Evolutionary conservation across 78 protist genomes (phyloP), one percentile per base, ranked within the genome.

Genomic region (Monocercomonoides exilis): DNA sequence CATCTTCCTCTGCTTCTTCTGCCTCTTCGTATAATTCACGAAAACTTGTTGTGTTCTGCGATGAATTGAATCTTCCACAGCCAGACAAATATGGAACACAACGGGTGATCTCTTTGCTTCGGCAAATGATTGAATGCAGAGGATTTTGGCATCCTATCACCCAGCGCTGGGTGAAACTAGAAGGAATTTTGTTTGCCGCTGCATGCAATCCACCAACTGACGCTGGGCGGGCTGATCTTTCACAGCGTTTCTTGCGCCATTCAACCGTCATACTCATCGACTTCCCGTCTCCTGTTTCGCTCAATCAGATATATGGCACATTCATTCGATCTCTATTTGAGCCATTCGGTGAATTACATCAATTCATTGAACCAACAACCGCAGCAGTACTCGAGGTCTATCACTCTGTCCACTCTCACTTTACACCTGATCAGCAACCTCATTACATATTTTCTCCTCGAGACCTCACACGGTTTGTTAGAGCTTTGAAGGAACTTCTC

Each of bases 121-220:
- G 98, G 33, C 98, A 96, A 86, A 29, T 96, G 41, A 91, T 94
- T 38, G 98, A 95, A 87, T 91, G 85, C 41, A 97, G 97, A 42
- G 99, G 99, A 21, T 97, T 95, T 93, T 97, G 96, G 97, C 77
- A 92, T 41, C 63, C 92, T 32, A 0, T 44, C 32, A 54, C 54
- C 36, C 41, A 36, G 41, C 85, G 80, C 4, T 90, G 84, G 77
- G 6, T 90, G 34, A 3, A 32, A 1, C 38, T 86, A 1, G n/a
- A 42, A 1, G 81, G 32, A 21, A 80, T 90, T 1, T 64, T 0
- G 1, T 87, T 92, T 43, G 80, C 87, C n/a, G 97, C 95, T 4
- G 99, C 99, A 5, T 98, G 99, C 89, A 96, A 98, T 87, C 99
- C 99, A 11, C 98, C 99, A 77, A 96, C 99, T 0, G 98, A 96